These are phyloP conservation scores for Hyphodiscus sp. DNA, from an alignment of 2,329 filamentous ascomycete genomes.

Conservation along the genomic window DNA sequence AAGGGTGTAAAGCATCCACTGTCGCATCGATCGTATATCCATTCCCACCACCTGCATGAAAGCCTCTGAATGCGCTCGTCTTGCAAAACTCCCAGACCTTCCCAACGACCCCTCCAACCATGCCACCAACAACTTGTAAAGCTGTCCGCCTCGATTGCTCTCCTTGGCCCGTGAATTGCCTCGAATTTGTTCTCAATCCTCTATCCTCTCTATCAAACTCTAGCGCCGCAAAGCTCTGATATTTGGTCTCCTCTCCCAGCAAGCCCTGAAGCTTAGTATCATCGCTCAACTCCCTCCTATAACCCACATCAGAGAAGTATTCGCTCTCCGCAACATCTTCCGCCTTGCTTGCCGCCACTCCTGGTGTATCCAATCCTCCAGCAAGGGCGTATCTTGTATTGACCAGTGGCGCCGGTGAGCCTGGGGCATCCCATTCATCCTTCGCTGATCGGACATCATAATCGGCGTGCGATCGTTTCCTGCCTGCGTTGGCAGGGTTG, in stretches of 20 bases:
- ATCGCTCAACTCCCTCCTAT: conserved; percentile 26
- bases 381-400: conserved; percentile 45
- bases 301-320: conserved; percentile 33
- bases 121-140: conserved; percentile 38
- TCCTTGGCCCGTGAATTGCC: neutral
- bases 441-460: conserved; percentile 6
- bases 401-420: conserved; percentile 37
- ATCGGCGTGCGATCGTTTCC: conserved; percentile 16
- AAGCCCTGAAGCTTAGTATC: neutral
- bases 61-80: conserved; percentile 63
- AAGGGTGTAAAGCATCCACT: conserved; percentile 2
- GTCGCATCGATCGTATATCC: conserved; percentile 44
- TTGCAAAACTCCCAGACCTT: conserved; percentile 84
- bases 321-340: conserved; percentile 29
- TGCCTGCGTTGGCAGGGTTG: neutral
- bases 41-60: conserved; percentile 76
- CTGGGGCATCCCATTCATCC: conserved; percentile 14
- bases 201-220: conserved; percentile 5
- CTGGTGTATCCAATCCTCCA: conserved; percentile 42
- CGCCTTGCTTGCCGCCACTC: conserved; percentile 26
- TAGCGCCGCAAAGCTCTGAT: neutral
- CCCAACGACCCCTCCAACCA: conserved; percentile 62
- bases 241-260: neutral
- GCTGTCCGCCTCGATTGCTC: conserved; percentile 52
- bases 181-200: neutral